Percentiles rank a stretch among this genome's conserved stretches.
Evolutionary conservation across 2,329 filamentous ascomycete genomes (phyloP).

Genomic region (Aulographum hederae): DNA sequence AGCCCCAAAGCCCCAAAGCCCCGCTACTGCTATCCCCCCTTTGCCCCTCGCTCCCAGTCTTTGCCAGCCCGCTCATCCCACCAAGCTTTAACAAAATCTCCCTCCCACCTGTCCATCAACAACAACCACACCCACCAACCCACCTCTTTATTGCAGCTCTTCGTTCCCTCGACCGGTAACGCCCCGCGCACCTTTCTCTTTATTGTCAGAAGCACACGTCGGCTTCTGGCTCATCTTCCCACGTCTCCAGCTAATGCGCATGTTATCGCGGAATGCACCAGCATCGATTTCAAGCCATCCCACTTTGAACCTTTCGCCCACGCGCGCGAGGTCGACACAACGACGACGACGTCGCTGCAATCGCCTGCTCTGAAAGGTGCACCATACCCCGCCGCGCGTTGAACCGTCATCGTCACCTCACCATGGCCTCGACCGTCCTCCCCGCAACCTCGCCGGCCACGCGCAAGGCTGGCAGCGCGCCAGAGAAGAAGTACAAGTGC

Average conservation of each 20-base stretch:
- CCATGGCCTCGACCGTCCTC: not conserved
- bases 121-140: not conserved
- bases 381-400: not conserved
- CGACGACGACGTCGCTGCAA: not conserved
- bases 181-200: not conserved
- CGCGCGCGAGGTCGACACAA: not conserved
- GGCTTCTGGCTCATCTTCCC: conserved; percentile 1
- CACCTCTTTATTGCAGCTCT: not conserved
- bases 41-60: not conserved
- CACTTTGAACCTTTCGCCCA: not conserved
- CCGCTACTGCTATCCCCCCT: too few relatives aligned
- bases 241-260: not conserved
- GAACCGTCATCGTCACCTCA: too few relatives aligned
- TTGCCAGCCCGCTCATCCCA: not conserved
- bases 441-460: not conserved
- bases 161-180: not conserved
- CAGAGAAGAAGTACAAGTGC: conserved; percentile 99
- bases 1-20: too few relatives aligned
- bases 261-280: not conserved
- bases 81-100: not conserved
- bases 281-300: not conserved
- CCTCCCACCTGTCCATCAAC: not conserved
- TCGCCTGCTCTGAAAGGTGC: too few relatives aligned
- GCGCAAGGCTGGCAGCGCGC: conserved; percentile 54
- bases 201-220: not conserved